phyloP scores from a whole-genome alignment of 495 filamentous ascomycete species.

The Penicillium pulvis region DNA sequence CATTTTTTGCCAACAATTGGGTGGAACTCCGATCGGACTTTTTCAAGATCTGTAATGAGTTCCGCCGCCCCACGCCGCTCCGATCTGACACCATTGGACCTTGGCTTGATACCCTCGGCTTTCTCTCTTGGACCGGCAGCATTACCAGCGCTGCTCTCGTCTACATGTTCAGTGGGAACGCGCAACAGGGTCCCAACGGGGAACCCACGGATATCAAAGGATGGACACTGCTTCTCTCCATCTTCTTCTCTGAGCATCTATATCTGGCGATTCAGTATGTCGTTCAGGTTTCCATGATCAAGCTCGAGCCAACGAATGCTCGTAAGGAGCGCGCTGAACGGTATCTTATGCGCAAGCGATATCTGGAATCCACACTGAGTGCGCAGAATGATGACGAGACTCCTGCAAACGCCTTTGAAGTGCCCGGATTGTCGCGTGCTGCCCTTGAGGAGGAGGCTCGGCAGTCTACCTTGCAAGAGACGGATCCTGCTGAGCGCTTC shows the following conservation, averaged over 20 bases:
- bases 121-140: conserved; percentile 89
- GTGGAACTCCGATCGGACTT: conserved; percentile 91
- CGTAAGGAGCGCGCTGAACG: conserved; percentile 78
- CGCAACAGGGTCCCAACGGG: conserved; percentile 57
- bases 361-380: conserved; percentile 54
- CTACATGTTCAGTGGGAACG: conserved; percentile 76
- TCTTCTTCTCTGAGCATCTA: conserved; percentile 85
- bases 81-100: conserved; percentile 92
- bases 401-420: conserved; percentile 19
- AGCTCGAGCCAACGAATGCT: conserved; percentile 81
- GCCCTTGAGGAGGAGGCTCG: conserved; percentile 71
- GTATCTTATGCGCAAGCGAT: conserved; percentile 70
- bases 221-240: conserved; percentile 82
- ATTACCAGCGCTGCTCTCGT: conserved; percentile 82
- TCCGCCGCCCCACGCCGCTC: conserved; percentile 82
- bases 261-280: conserved; percentile 73
- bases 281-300: conserved; percentile 69
- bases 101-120: conserved; percentile 85
- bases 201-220: conserved; percentile 64
- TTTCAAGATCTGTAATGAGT: conserved; percentile 89
- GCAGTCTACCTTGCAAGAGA: conserved; percentile 48
- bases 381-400: conserved; percentile 36
- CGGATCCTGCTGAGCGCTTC: conserved; percentile 63
- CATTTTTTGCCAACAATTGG: conserved; percentile 97
- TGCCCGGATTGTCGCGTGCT: conserved; percentile 41